phyloP scores from a whole-genome alignment of 2,329 filamentous ascomycete genomes.

The Neurospora sp. region DNA sequence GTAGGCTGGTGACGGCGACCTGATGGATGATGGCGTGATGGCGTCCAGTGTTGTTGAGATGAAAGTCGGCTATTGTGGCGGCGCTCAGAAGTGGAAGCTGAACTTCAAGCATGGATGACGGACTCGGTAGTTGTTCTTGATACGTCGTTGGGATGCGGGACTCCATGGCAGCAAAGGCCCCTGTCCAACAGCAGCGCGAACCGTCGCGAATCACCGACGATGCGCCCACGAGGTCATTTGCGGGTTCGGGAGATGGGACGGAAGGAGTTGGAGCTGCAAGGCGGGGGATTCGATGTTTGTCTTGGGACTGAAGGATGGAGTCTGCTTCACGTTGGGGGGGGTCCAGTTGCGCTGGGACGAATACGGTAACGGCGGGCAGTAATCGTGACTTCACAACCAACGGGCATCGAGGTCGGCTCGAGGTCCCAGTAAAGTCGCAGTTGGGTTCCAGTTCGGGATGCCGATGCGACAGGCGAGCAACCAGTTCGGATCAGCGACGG shows the following conservation, averaged over 20 bases:
- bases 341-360: not conserved
- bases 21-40: not conserved
- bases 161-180: constrained; percentile 18
- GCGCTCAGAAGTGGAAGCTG: not conserved
- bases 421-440: not conserved
- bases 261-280: constrained; percentile 1
- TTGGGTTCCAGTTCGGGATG: not conserved
- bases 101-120: constrained; percentile 3
- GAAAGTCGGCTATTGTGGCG: not conserved
- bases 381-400: not conserved
- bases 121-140: not conserved
- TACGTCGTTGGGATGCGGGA: constrained; percentile 12
- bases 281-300: not conserved
- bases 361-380: not conserved
- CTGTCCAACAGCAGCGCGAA: constrained; percentile 3
- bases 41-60: not conserved
- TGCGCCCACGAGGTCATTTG: constrained; percentile 8
- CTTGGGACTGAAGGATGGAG: not conserved
- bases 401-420: not conserved
- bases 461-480: not conserved
- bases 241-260: constrained; percentile 1
- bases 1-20: constrained; percentile 5
- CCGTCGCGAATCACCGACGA: constrained; percentile 9
- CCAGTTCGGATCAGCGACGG: not conserved
- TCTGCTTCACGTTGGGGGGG: not conserved